Evolutionary conservation across 2,329 filamentous ascomycete species (phyloP), one percentile per base, ranked within the genome.

Genomic region (Metarhizium guizhouense): DNA sequence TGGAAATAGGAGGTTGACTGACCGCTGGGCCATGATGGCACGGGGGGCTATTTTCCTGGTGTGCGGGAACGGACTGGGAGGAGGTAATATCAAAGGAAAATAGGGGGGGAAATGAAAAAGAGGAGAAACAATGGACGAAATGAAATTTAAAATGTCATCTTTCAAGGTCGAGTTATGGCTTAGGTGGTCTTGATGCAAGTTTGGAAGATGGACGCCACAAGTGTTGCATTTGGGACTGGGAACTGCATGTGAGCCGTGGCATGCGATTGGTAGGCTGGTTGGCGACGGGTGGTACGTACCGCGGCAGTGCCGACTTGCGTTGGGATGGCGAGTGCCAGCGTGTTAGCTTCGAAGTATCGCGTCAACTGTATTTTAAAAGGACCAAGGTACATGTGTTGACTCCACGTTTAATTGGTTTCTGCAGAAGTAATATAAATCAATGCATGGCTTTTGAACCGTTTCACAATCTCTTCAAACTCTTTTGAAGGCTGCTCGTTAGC

Each of bases 1-100:
- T 20, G 25, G 3, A 2, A 30, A 20, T n/a, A 20, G 51, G 52
- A 40, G 51, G 40, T 29, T 20, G 18, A 29, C 54, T 25, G 45
- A 72, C 69, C 69, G 66, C 66, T 72, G 69, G 64, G 69, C 61
- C 69, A 72, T 72, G 55, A 42, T 32, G 29, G 20, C 20, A 34
- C 11, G 11, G 13, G 42, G 40, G 11, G 14, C 14, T 18, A 18
- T 7, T 45, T 8, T 18, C 6, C 18, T 20, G 40, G 16, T 20
- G 42, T 45, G 16, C 8, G 16, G n/a, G n/a, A 3, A 16, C n/a
- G n/a, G n/a, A 20, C n/a, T 45, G n/a, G 16, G 47, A 47, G 30
- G 7, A 16, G 34, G n/a, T 20, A 20, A 51, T 18, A 42, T 25
- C 25, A 16, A 14, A 32, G 18, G 20, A 25, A 30, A 10, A 16